phyloP scores from a whole-genome alignment of 768 basidiomycete genomes.

The Clitopilus passeckerianus region DNA sequence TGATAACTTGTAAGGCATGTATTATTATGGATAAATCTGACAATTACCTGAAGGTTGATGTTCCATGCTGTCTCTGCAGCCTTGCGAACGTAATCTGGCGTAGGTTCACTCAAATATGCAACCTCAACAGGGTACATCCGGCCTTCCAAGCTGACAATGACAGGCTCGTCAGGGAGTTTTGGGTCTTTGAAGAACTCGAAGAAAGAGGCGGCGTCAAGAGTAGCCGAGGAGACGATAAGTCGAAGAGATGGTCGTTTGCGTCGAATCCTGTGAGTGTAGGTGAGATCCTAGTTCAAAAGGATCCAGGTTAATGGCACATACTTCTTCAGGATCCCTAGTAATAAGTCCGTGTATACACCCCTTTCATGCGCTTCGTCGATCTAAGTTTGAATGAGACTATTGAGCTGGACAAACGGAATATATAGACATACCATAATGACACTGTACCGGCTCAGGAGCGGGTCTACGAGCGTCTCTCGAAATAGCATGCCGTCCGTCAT shows the following conservation, averaged over 20 bases:
- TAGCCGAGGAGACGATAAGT: slow-evolving; percentile 93
- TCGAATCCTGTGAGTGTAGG: slow-evolving; percentile 59
- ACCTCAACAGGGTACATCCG: slow-evolving; percentile 94
- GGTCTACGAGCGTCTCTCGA: slow-evolving; percentile 88
- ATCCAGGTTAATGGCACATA: slow-evolving; percentile 22
- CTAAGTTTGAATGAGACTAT: slow-evolving; percentile 30
- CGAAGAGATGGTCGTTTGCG: slow-evolving; percentile 87
- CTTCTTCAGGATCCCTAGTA: slow-evolving; percentile 94
- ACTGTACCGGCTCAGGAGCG: slow-evolving; percentile 86
- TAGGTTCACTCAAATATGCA: slow-evolving; percentile 77
- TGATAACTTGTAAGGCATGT: slow-evolving; percentile 22
- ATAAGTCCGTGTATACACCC: slow-evolving; percentile 90
- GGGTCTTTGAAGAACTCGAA: slow-evolving; percentile 81
- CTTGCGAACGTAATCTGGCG: slow-evolving; percentile 73
- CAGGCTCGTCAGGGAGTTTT: slow-evolving; percentile 61
- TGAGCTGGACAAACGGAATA: not conserved
- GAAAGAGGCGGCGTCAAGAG: slow-evolving; percentile 88
- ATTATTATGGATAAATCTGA: not conserved
- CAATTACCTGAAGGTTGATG: slow-evolving; percentile 67
- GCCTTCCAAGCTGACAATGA: slow-evolving; percentile 88
- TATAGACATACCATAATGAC: slow-evolving; percentile 78
- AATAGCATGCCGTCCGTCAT: slow-evolving; percentile 99
- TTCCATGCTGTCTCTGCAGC: slow-evolving; percentile 85
- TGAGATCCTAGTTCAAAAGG: not conserved
- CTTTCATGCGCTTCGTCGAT: slow-evolving; percentile 98